These are phyloP conservation scores for Neocallimastix lanati DNA, from an alignment of 192 early-diverging fungal genomes.

Conservation along the genomic window DNA sequence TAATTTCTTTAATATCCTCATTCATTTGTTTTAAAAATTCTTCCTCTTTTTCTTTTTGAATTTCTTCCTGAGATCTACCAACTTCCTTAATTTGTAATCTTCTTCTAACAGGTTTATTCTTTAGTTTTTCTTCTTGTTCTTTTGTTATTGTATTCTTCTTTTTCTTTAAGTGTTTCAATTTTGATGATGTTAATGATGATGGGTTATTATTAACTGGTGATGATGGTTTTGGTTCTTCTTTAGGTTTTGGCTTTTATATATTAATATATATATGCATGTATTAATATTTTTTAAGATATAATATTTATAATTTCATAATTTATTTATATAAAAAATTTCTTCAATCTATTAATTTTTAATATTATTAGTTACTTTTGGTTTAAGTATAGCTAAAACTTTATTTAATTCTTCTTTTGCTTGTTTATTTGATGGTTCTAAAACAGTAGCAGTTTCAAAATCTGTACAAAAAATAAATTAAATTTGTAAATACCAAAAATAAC, in stretches of 20 bases:
- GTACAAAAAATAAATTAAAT: too few relatives aligned
- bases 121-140: neutral
- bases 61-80: neutral
- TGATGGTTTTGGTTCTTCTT: neutral
- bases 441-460: slow-evolving; percentile 42
- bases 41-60: neutral
- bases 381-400: slow-evolving; percentile 12
- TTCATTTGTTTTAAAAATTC: neutral
- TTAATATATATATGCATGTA: too few relatives aligned
- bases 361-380: neutral
- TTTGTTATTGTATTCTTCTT: neutral
- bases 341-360: too few relatives aligned
- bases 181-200: neutral
- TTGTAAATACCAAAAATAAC: too few relatives aligned
- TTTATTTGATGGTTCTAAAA: slow-evolving; percentile 48
- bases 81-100: neutral
- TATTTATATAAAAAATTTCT: too few relatives aligned
- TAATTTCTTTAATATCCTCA: neutral
- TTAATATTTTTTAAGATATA: too few relatives aligned
- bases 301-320: too few relatives aligned
- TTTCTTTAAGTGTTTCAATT: neutral
- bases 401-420: slow-evolving; percentile 39
- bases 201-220: neutral
- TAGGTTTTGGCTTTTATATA: neutral
- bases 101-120: neutral